Conservation (phyloP, 805 yeast genomes). For the Lachancea dasiensis region DNA sequence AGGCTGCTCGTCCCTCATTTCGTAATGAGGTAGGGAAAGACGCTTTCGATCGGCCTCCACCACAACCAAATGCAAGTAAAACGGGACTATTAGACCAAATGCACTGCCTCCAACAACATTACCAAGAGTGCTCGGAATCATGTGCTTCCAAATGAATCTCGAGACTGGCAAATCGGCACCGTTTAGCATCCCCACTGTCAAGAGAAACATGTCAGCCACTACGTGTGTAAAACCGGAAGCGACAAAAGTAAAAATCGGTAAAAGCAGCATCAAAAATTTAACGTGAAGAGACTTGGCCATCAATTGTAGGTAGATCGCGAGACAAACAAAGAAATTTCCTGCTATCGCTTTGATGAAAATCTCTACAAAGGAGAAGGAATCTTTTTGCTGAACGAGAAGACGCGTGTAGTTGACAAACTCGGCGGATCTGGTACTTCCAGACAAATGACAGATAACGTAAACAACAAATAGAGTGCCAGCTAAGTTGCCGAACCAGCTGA, state of each 20-base stretch:
- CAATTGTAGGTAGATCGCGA: conserved; percentile 70
- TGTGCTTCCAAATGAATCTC: conserved; percentile 61
- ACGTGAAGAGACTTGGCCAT: conserved; percentile 79
- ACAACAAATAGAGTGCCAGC: conserved; percentile 61
- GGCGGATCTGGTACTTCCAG: conserved; percentile 42
- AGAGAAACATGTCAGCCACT: conserved; percentile 74
- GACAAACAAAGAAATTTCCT: conserved; percentile 70
- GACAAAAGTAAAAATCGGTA: conserved; percentile 78
- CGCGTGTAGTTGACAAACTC: conserved; percentile 44
- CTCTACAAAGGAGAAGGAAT: conserved; percentile 47
- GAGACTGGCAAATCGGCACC: conserved; percentile 61
- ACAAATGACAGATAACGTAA: conserved; percentile 53
- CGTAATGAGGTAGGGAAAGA: conserved; percentile 61
- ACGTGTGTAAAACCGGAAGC: conserved; percentile 71
- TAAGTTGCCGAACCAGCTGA: conserved; percentile 62
- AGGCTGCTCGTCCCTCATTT: conserved; percentile 75
- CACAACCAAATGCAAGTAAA: conserved; percentile 64
- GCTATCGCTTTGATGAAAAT: conserved; percentile 66
- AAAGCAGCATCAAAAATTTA: conserved; percentile 51
- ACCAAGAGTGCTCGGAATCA: conserved; percentile 68
- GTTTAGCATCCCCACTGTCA: conserved; percentile 62
- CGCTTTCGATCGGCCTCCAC: conserved; percentile 64
- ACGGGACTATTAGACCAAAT: conserved; percentile 61
- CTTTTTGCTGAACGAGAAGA: conserved; percentile 39
- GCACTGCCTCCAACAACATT: conserved; percentile 73